Evolutionary conservation across 1,284 basidiomycete genomes (phyloP), one percentile per base, ranked within the genome.

Genomic region (Trichosporon sp.): DNA sequence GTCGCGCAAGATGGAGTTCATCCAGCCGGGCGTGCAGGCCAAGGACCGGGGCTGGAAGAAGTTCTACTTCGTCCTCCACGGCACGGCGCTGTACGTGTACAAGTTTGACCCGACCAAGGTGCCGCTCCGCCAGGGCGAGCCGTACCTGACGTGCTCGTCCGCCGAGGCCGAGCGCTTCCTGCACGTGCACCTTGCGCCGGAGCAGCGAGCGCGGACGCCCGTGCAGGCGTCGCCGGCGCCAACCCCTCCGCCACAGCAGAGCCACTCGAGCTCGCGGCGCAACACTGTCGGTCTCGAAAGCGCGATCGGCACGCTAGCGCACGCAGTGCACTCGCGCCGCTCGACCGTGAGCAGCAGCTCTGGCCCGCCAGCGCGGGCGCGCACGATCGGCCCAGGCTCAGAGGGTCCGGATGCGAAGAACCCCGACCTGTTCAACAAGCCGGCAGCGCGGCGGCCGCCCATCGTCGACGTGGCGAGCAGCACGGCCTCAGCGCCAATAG

Each of bases 1-100:
- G 82, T 89, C 90, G 4, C 87, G 92, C 59, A 99, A 99, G 84
- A 87, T 95, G 88, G 95, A 99, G 83, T 98, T 99, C 76, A 83
- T 81, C 1, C 82, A 85, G 14, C 92, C 61, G 19, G 62, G 64
- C 9, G 83, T 92, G 3, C 92, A 95, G 76, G 88, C 94, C 16
- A 87, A 85, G 74, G 93, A 97, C 74, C 85, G 96, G 36, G 91
- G 91, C 73, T 99, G 95, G 95, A 87, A 89, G 69, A 84, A 90
- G 59, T 86, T 89, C 65, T 86, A 95, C 73, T 91, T 93, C 77
- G 91, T 96, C 68, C 81, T 99, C 44, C 92, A 97, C 74, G 96
- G 95, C 40, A 99, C 95, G 5, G 84, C 85, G 68, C 87, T 99
- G 74, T 85, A 86, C 66, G 84, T 98, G 62, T 99, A 94, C 83